Evolutionary conservation across 225 moss, liverwort and hornwort species (phyloP), one percentile per base, ranked within the genome.

Genomic region (Pseudisothecium myosuroides): DNA sequence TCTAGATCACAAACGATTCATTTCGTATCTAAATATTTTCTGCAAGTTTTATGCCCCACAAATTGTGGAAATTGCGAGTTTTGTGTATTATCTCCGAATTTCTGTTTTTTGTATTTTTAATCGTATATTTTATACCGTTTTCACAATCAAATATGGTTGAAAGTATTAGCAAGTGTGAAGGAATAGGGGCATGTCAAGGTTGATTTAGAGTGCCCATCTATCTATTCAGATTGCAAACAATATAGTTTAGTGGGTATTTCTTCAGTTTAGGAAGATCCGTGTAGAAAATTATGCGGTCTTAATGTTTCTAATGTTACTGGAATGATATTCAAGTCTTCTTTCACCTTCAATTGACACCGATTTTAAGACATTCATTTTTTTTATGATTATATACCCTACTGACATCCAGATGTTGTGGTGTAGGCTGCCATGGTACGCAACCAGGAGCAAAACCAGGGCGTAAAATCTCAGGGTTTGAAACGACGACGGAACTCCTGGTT

Each of bases 351-450:
- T 22, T 55, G 56, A 34, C 55, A 52, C 12, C 6, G 66, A 87
- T 65, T 65, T 50, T 12, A 64, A n/a, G 23, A 22, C 52, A 22
- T 41, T 67, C 22, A 56, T 61, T 72, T 61, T 23, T 28, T 26
- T 16, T 5, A 68, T 39, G 43, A 41, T 55, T 55, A 56, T 52
- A 54, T 79, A 45, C 62, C 50, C 47, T 87, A 82, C 88, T 94
- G 87, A 94, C 89, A 71, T 84, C 37, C 85, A 88, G 81, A 58
- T 76, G 29, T 91, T 76, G 69, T 87, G 49, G 72, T 88, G 68
- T 68, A 95, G 95, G 97, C 95, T 88, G 97, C 98, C 81, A 89
- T 97, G 90, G 91, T 92, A 67, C 92, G 94, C 89, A 96, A 89
- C 62, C 93, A 93, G 79, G 95, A 95, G 82, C 94, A 95, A 86